These are phyloP conservation scores for Boechera retrofracta DNA, from an alignment of 345 rosid genomes.

Conservation along the genomic window DNA sequence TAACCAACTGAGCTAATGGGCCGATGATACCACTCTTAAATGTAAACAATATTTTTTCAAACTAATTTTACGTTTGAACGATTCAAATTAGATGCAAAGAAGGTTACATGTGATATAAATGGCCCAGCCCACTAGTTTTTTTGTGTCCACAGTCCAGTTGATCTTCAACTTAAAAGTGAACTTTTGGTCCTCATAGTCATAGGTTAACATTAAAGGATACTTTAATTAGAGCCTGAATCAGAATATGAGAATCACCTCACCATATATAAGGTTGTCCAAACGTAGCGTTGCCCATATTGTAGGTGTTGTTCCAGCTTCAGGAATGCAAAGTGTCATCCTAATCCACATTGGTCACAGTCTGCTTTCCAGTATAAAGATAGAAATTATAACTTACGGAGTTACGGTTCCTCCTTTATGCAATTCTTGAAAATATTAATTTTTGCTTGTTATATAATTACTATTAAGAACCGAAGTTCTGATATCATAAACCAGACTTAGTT, in stretches of 20 bases:
- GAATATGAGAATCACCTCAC: background rate
- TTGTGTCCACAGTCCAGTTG: background rate
- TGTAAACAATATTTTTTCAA: background rate
- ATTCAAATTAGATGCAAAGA: background rate
- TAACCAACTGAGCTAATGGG: conserved; percentile 52
- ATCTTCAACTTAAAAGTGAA: background rate
- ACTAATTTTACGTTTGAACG: background rate
- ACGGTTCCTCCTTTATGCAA: background rate
- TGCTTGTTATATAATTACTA: background rate
- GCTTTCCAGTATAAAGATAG: background rate
- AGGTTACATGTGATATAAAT: background rate
- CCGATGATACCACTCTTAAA: background rate
- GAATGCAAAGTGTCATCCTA: too few species aligned
- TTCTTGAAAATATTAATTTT: too few species aligned
- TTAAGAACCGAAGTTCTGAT: background rate
- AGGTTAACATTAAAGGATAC: background rate
- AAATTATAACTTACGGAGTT: background rate
- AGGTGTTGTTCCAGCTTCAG: too few species aligned
- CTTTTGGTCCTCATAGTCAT: background rate
- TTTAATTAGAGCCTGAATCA: background rate
- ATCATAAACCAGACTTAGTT: too few species aligned
- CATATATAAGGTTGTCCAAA: background rate
- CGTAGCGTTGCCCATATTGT: too few species aligned
- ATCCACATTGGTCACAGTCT: background rate
- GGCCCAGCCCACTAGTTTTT: background rate